These are phyloP conservation scores for Przewalskia tangutica DNA, from an alignment of 257 asterid species.

Conservation along the genomic window DNA sequence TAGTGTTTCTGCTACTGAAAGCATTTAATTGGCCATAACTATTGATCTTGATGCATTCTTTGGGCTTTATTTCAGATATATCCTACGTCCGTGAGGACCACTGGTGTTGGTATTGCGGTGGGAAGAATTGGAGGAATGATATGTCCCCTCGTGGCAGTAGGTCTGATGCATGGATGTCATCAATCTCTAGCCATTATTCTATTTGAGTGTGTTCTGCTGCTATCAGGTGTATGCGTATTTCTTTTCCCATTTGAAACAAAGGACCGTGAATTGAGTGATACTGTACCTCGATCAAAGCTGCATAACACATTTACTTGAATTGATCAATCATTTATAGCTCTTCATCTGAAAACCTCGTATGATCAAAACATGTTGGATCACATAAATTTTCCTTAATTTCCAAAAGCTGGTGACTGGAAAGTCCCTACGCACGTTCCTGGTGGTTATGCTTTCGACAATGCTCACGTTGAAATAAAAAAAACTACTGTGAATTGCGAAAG, in stretches of 20 bases:
- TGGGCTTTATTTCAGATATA: constrained; percentile 29
- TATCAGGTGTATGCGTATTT: constrained; percentile 39
- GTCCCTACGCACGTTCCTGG: not conserved
- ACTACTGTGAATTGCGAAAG: not conserved
- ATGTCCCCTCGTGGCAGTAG: constrained; percentile 56
- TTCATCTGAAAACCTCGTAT: not conserved
- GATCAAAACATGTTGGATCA: not conserved
- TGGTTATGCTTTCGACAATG: not conserved
- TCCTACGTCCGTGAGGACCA: constrained; percentile 53
- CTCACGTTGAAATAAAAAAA: not conserved
- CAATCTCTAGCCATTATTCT: constrained; percentile 41
- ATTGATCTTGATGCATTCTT: not conserved
- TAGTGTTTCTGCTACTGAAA: not conserved
- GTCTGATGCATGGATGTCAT: constrained; percentile 55
- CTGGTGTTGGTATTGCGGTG: constrained; percentile 54
- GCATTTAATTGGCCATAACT: not conserved
- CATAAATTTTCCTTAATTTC: not conserved
- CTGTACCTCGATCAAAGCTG: constrained; percentile 9
- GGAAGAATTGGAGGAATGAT: constrained; percentile 60
- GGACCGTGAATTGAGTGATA: constrained; percentile 41
- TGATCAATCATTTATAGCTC: no score
- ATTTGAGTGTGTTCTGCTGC: constrained; percentile 33
- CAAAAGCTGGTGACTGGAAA: not conserved
- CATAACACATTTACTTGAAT: no score
- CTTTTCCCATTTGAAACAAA: constrained; percentile 53